A percentile compares a stretch with the other conserved stretches of the same genome.
Evolutionary conservation across 1,284 basidiomycete genomes (phyloP).

Genomic region (Boletus holoroseus): DNA sequence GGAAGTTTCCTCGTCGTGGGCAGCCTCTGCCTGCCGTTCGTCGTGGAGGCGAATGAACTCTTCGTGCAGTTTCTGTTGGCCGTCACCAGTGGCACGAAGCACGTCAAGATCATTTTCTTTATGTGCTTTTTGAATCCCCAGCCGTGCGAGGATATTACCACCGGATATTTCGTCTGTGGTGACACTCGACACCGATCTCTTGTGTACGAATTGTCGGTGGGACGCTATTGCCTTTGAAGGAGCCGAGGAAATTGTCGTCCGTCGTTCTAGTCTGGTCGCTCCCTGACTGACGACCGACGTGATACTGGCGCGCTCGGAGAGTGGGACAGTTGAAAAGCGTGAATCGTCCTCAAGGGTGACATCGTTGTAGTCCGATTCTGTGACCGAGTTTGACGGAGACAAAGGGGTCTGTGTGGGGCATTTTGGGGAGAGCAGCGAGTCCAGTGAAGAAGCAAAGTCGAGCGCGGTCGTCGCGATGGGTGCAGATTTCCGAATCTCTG

Average conservation of each 20-base stretch:
- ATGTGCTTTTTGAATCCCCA: slow-evolving; percentile 43
- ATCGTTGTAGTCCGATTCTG: slow-evolving; percentile 56
- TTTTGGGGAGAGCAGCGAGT: slow-evolving; percentile 42
- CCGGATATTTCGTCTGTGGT: slow-evolving; percentile 48
- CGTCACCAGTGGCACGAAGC: slow-evolving; percentile 50
- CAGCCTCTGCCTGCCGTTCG: slow-evolving; percentile 41
- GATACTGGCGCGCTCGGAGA: slow-evolving; percentile 35
- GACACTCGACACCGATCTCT: slow-evolving; percentile 58
- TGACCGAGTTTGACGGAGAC: slow-evolving; percentile 40
- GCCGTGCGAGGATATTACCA: slow-evolving; percentile 35
- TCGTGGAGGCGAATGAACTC: slow-evolving; percentile 61
- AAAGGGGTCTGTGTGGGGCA: slow-evolving; percentile 18
- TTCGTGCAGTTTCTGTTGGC: slow-evolving; percentile 63
- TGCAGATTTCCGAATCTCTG: slow-evolving; percentile 6
- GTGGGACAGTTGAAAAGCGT: slow-evolving; percentile 51
- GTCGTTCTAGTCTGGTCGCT: slow-evolving; percentile 19
- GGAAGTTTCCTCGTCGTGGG: slow-evolving; percentile 34
- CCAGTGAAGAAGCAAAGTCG: slow-evolving; percentile 28
- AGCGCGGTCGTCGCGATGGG: slow-evolving; percentile 9
- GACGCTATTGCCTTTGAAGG: slow-evolving; percentile 25
- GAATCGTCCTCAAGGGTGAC: slow-evolving; percentile 56
- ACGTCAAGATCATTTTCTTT: slow-evolving; percentile 32
- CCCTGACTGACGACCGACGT: slow-evolving; percentile 16
- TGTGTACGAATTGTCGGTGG: slow-evolving; percentile 40
- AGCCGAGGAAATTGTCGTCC: slow-evolving; percentile 30